A percentile compares a stretch with the other conserved stretches of the same genome.
phyloP scores from a whole-genome alignment of 176 grass and related monocot species.

The Triticum dicoccoides region DNA sequence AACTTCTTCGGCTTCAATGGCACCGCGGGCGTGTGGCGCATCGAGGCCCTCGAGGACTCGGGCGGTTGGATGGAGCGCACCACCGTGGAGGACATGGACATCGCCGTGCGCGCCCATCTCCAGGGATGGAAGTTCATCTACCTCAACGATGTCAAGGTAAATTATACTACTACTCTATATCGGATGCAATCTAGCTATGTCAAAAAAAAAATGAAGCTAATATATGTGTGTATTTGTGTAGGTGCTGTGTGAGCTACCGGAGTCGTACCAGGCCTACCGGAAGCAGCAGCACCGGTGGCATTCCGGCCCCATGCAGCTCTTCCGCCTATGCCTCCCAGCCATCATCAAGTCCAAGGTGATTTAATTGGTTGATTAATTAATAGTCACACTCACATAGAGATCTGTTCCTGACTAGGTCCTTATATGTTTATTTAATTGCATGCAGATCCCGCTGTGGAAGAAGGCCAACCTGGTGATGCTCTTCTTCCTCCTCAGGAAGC shows the following conservation, averaged over 20 bases:
- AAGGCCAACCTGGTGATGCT: conserved; percentile 93
- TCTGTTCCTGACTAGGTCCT: no score
- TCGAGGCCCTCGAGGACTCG: conserved; percentile 84
- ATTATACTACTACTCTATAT: neutral
- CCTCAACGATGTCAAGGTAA: conserved; percentile 93
- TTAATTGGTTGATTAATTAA: neutral
- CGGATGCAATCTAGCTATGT: neutral
- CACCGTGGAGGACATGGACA: conserved; percentile 99
- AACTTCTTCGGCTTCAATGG: conserved; percentile 99
- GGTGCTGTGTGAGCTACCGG: conserved; percentile 88
- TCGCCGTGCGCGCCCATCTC: conserved; percentile 91
- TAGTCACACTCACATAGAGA: no score
- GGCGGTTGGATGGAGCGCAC: conserved; percentile 98
- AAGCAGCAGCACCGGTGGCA: conserved; percentile 99
- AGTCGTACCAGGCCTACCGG: conserved; percentile 84
- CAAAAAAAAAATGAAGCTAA: neutral
- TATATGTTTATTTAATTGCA: conserved; percentile 17
- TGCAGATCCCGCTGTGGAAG: conserved; percentile 88
- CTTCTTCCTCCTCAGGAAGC: conserved; percentile 92
- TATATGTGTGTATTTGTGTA: neutral
- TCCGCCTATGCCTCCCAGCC: conserved; percentile 83
- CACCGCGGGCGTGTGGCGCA: conserved; percentile 96
- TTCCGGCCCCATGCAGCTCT: conserved; percentile 98
- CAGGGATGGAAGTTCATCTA: conserved; percentile 96
- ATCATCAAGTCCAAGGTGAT: conserved; percentile 73